phyloP scores from a whole-genome alignment of 75 land plant genomes.

The Adiantum capillusveneris region DNA sequence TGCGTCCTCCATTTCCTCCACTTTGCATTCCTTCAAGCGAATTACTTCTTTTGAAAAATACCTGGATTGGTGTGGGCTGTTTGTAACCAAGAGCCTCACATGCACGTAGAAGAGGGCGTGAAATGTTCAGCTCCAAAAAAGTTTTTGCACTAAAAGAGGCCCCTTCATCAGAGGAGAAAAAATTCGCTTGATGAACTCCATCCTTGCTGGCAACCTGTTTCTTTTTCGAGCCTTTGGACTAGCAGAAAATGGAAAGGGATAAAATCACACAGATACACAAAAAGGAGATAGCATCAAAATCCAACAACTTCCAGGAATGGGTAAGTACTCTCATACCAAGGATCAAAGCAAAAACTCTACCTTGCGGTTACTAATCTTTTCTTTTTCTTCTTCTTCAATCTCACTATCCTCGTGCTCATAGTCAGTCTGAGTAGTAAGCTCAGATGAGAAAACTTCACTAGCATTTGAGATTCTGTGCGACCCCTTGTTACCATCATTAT shows the following conservation, averaged over 20 bases:
- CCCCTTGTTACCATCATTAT: constrained; percentile 19
- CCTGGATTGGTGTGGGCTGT: constrained; percentile 96
- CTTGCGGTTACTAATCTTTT: constrained; percentile 13
- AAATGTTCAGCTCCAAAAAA: constrained; percentile 83
- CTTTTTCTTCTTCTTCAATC: constrained; percentile 5
- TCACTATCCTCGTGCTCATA: constrained; percentile 10
- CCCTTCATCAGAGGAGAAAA: constrained; percentile 63
- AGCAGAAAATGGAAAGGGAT: no score
- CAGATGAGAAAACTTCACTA: not conserved
- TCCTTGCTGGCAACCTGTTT: no score
- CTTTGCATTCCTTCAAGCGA: no score
- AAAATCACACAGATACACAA: no score
- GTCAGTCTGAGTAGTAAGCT: no score
- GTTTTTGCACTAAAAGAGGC: constrained; percentile 79
- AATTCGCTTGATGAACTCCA: constrained; percentile 2
- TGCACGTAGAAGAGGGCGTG: constrained; percentile 81
- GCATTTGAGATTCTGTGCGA: constrained; percentile 14
- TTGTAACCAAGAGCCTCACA: constrained; percentile 83
- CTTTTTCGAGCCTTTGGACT: no score
- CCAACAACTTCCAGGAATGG: no score
- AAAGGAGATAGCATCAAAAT: not conserved
- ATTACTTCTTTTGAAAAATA: no score
- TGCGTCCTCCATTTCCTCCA: no score
- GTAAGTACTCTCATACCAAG: no score
- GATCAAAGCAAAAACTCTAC: constrained; percentile 11